Base-by-base conservation (phyloP, 441 rosid genomes). In the Croton setiger region DNA sequence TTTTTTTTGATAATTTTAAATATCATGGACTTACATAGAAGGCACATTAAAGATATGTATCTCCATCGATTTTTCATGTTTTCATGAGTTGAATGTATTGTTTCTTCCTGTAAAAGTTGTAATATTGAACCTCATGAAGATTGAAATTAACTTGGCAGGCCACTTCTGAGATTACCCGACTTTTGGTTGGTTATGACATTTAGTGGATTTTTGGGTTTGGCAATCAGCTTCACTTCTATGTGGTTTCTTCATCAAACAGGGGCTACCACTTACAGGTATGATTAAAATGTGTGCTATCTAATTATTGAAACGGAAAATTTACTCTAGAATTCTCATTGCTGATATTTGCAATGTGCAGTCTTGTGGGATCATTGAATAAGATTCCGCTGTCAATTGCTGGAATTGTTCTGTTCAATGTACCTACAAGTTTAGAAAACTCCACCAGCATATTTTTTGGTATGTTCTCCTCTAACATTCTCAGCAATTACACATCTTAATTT, bases 171-270 rank as follows among this genome's bases (percentile, higher is more conserved):
- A 76, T 73, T 89, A 70, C 98, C 98, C 47, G 66, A 63, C 80
- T 92, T 95, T 77, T 92, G 99, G 99, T 63, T 86, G 73, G 97
- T 95, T 31, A 85, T 84, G 76, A 92, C 99, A 41, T 80, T 92
- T 21, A 92, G 99, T 78, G 98, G 99, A 67, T 84, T 92, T 70
- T 78, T 95, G 67, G 99, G 99, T 62, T 84, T 95, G 66, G 98
- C 97, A 36, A 95, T 95, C 79, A 95, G 99, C 86, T 92, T 95
- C 82, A 85, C 97, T 73, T 95, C 99, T 12, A 91, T 95, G 97
- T 95, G 99, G 99, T 95, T 95, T 87, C 98, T 95, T 74, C 98
- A 92, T 79, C 97, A 95, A 81, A 92, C 99, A 14, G 97, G 98
- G 66, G 98, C 98, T n/a, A 95, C 99, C 60, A 95, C 99, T 0